These are phyloP conservation scores for Starmerella bacillaris DNA, from an alignment of 805 yeast species.

Conservation along the genomic window DNA sequence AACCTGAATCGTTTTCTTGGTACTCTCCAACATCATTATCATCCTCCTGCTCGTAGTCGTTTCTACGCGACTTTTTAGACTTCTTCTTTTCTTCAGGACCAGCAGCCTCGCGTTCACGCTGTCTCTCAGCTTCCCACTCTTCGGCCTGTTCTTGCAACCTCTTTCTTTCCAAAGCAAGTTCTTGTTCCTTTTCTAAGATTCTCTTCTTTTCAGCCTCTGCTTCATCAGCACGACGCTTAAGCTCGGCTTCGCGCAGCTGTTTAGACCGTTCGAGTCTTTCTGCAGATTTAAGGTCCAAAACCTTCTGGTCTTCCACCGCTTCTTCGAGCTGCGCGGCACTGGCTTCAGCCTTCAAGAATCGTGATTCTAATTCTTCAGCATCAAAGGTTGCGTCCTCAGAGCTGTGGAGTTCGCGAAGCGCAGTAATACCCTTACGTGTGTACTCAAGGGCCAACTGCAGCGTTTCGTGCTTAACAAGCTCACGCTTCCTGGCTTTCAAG, in stretches of 20 bases:
- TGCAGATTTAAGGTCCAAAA: slow-evolving; percentile 21
- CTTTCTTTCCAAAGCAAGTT: slow-evolving; percentile 21
- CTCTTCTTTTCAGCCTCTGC: not conserved
- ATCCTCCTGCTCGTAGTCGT: slow-evolving; percentile 21
- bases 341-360: slow-evolving; percentile 70
- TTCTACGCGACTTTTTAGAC: slow-evolving; percentile 4
- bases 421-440: slow-evolving; percentile 38
- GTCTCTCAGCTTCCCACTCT: slow-evolving; percentile 23
- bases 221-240: slow-evolving; percentile 5
- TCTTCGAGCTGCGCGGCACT: slow-evolving; percentile 55
- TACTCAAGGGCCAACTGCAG: slow-evolving; percentile 36
- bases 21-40: slow-evolving; percentile 19
- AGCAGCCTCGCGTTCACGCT: slow-evolving; percentile 25
- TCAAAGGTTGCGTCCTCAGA: slow-evolving; percentile 18
- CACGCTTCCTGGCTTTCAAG: no score
- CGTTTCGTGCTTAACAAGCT: no score
- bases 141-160: slow-evolving; percentile 21
- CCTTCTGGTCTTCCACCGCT: slow-evolving; percentile 47
- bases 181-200: slow-evolving; percentile 19
- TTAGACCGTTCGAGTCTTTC: slow-evolving; percentile 28
- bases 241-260: slow-evolving; percentile 26
- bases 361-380: slow-evolving; percentile 57
- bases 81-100: slow-evolving; percentile 12
- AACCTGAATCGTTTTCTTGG: slow-evolving; percentile 8
- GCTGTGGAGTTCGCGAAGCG: slow-evolving; percentile 30